These are phyloP conservation scores for Biancaea sappan DNA, from an alignment of 306 rosid species.

Conservation along the genomic window DNA sequence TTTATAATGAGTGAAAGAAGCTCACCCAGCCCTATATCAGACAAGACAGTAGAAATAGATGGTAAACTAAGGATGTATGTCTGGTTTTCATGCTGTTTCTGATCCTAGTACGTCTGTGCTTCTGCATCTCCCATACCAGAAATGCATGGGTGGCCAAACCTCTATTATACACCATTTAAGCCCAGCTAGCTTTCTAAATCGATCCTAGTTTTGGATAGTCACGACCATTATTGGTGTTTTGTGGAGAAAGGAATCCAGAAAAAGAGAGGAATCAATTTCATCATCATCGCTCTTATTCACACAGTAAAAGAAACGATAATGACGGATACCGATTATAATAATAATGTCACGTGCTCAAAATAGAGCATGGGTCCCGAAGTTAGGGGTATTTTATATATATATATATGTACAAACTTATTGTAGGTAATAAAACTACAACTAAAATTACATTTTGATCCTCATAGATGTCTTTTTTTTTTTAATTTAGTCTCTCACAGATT, in stretches of 20 bases:
- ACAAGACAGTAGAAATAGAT: not conserved
- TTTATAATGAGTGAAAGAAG: not conserved
- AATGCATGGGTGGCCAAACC: constrained; percentile 20
- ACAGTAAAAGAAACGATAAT: not conserved
- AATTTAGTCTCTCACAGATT: no score
- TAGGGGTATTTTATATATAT: constrained; percentile 8
- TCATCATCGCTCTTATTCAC: no score
- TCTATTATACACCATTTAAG: constrained; percentile 15
- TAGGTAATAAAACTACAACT: no score
- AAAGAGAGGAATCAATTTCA: not conserved
- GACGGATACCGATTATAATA: constrained; percentile 28
- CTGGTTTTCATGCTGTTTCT: not conserved
- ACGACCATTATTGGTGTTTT: not conserved
- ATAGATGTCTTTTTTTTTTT: no score
- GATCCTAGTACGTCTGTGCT: not conserved
- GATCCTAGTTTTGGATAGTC: not conserved
- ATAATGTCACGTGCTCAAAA: constrained; percentile 39
- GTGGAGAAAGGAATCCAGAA: not conserved
- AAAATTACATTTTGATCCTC: no score
- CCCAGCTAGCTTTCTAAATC: not conserved
- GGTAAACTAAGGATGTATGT: not conserved
- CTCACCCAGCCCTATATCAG: not conserved
- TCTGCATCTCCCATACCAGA: not conserved
- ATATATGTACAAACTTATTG: no score
- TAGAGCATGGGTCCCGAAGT: constrained; percentile 29